Percentiles rank a stretch among this genome's conserved stretches.
phyloP scores from a whole-genome alignment of 768 basidiomycete genomes.

The Lactarius vividus region DNA sequence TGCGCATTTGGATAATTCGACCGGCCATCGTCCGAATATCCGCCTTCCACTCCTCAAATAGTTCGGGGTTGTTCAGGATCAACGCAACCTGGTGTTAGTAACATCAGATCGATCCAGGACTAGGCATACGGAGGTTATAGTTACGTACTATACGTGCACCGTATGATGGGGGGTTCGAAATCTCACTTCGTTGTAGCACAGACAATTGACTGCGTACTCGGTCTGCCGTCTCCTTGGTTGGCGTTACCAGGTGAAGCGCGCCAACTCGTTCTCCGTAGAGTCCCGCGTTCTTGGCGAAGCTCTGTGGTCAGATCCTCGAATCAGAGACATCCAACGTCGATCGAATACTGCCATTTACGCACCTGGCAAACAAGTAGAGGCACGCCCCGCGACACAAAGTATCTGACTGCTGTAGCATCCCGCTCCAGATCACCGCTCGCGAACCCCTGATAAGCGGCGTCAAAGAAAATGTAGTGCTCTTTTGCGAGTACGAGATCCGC shows the following conservation, averaged over 20 bases:
- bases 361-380: conserved; percentile 89
- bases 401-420: conserved; percentile 88
- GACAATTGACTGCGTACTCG: conserved; percentile 85
- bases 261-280: conserved; percentile 94
- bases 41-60: conserved; percentile 86
- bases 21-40: conserved; percentile 93
- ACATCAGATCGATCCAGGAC: background rate
- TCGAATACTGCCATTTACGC: conserved; percentile 27
- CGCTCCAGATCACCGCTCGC: conserved; percentile 88
- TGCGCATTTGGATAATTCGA: conserved; percentile 90
- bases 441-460: conserved; percentile 97
- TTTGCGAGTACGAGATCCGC: conserved; percentile 68
- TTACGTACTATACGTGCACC: conserved; percentile 80
- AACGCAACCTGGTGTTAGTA: conserved; percentile 55
- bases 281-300: conserved; percentile 97
- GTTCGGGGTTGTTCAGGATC: conserved; percentile 69
- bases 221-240: conserved; percentile 59
- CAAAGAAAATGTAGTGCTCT: conserved; percentile 88
- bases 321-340: background rate
- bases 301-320: conserved; percentile 45
- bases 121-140: background rate
- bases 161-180: conserved; percentile 90
- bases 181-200: conserved; percentile 89
- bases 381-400: conserved; percentile 75
- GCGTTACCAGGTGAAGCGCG: conserved; percentile 81